phyloP scores from a whole-genome alignment of 2,329 filamentous ascomycete species.

The Cryoendolithus antarcticus region DNA sequence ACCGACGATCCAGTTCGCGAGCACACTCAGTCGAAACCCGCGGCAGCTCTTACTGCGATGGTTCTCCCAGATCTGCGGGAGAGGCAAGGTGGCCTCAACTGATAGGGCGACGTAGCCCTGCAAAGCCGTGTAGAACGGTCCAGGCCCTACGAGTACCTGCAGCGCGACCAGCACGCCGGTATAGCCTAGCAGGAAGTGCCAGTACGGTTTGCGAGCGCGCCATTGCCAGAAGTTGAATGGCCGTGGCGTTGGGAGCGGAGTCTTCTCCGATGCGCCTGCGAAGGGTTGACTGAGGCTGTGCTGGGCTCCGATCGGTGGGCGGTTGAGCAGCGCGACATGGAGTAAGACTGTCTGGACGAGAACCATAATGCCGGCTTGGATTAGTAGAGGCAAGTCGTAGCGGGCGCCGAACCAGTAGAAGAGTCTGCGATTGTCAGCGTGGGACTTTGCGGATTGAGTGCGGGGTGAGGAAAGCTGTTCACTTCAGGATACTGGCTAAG shows the following conservation, averaged over 20 bases:
- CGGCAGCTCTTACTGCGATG: slow-evolving; percentile 56
- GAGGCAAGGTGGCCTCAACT: slow-evolving; percentile 68
- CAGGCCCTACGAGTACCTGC: slow-evolving; percentile 54
- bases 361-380: slow-evolving; percentile 50
- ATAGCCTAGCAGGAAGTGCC: slow-evolving; percentile 63
- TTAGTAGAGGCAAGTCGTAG: slow-evolving; percentile 45
- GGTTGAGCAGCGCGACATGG: slow-evolving; percentile 48
- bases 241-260: slow-evolving; percentile 34
- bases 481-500: slow-evolving; percentile 52
- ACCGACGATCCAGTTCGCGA: slow-evolving; percentile 66
- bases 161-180: slow-evolving; percentile 47
- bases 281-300: slow-evolving; percentile 44
- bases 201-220: slow-evolving; percentile 64
- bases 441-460: not conserved
- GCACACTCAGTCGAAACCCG: slow-evolving; percentile 64
- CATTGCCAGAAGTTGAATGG: slow-evolving; percentile 79
- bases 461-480: slow-evolving; percentile 8
- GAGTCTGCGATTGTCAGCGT: slow-evolving; percentile 30
- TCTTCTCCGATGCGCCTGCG: slow-evolving; percentile 35
- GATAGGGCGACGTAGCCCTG: slow-evolving; percentile 66
- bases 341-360: slow-evolving; percentile 45
- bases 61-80: slow-evolving; percentile 68
- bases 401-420: slow-evolving; percentile 55
- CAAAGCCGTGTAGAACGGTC: slow-evolving; percentile 51
- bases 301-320: slow-evolving; percentile 29